A percentile compares a stretch with the other conserved stretches of the same genome.
Conservation (phyloP, 2,329 filamentous ascomycete genomes). For the Sporothrix globosa region DNA sequence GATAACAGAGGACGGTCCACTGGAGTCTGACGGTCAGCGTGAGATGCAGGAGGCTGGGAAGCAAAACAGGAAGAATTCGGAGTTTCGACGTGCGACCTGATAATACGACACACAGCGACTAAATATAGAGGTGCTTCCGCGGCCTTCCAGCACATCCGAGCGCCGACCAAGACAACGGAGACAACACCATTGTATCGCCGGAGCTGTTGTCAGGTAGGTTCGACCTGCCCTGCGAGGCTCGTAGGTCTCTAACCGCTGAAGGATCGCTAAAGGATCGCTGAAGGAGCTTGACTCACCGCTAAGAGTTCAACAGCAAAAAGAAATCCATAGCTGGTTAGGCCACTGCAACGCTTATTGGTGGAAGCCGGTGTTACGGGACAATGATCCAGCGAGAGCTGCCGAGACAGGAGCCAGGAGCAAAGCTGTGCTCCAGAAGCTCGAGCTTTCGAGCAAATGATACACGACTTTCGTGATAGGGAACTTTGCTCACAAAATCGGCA, state of each 20-base stretch:
- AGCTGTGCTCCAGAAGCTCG: background rate
- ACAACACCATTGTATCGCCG: slow-evolving; percentile 18
- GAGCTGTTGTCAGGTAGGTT: background rate
- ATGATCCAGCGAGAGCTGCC: slow-evolving; percentile 22
- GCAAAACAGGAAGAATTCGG: background rate
- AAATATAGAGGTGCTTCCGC: background rate
- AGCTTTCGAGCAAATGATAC: background rate
- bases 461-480: no score
- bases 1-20: background rate
- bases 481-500: no score
- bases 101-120: background rate
- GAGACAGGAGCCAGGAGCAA: slow-evolving; percentile 19
- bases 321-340: no score
- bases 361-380: slow-evolving; percentile 1
- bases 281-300: background rate
- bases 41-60: background rate
- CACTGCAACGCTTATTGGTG: slow-evolving; percentile 4
- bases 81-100: no score
- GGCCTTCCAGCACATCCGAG: background rate
- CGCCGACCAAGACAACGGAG: background rate
- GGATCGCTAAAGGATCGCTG: background rate
- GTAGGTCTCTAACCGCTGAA: background rate
- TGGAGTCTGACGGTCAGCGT: background rate
- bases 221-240: background rate
- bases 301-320: background rate